Evolutionary conservation across 331 rosid genomes (phyloP).

Genomic region (Rosa hybrid): DNA sequence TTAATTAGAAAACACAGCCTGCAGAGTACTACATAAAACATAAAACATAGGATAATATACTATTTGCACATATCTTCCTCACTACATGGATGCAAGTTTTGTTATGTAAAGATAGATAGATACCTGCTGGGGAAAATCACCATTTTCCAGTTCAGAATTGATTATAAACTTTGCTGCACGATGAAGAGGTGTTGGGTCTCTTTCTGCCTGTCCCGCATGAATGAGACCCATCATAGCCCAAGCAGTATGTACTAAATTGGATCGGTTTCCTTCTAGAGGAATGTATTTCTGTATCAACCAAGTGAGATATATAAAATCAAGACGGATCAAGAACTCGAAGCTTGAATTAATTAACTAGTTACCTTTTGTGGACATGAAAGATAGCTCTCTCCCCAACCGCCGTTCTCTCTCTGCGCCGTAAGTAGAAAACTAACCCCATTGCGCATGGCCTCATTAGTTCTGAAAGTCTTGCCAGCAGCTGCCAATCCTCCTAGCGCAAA

Average conservation of each 20-base stretch:
- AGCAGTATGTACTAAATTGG: slow-evolving; percentile 71
- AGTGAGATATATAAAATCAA: neutral
- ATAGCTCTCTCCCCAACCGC: slow-evolving; percentile 89
- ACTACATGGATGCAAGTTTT: neutral
- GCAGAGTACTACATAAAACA: neutral
- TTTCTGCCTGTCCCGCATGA: slow-evolving; percentile 47
- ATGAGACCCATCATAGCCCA: slow-evolving; percentile 73
- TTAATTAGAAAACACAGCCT: neutral
- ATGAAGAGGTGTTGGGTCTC: slow-evolving; percentile 38
- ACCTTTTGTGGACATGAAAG: slow-evolving; percentile 72
- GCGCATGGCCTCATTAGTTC: slow-evolving; percentile 46
- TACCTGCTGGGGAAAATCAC: slow-evolving; percentile 65
- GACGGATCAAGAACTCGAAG: neutral
- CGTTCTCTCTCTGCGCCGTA: slow-evolving; percentile 50
- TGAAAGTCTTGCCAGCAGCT: slow-evolving; percentile 67
- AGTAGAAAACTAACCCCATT: slow-evolving; percentile 58
- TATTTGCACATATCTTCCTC: no score
- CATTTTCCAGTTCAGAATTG: slow-evolving; percentile 44
- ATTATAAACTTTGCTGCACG: slow-evolving; percentile 54
- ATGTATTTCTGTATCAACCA: slow-evolving; percentile 43
- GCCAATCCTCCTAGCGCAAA: slow-evolving; percentile 59
- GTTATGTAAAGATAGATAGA: slow-evolving; percentile 2
- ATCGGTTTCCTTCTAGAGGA: slow-evolving; percentile 49
- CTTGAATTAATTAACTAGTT: neutral
- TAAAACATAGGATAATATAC: no score